A percentile compares a stretch with the other conserved stretches of the same genome.
Conservation (phyloP, 192 early-diverging fungal genomes). For the Fimicolochytrium jonesii region DNA sequence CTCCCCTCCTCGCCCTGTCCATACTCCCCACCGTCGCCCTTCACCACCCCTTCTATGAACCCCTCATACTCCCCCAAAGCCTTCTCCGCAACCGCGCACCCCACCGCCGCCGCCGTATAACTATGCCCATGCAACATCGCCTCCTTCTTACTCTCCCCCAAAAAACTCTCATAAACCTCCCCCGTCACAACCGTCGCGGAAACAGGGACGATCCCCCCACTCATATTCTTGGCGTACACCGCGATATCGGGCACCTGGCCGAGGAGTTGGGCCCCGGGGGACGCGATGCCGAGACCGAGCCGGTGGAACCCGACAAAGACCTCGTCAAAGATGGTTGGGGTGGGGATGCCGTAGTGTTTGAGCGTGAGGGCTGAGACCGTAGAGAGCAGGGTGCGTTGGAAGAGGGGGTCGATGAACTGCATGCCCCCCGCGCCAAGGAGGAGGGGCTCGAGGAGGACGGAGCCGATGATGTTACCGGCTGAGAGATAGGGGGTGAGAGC, state of each 20-base stretch:
- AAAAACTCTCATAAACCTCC: slow-evolving; percentile 64
- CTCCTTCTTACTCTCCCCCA: slow-evolving; percentile 58
- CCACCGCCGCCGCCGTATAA: slow-evolving; percentile 80
- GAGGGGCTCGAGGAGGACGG: slow-evolving; percentile 72
- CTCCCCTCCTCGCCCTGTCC: not conserved
- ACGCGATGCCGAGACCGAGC: slow-evolving; percentile 45
- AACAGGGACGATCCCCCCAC: slow-evolving; percentile 69
- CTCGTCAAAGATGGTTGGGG: slow-evolving; percentile 79
- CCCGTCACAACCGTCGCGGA: slow-evolving; percentile 62
- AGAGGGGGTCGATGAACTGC: slow-evolving; percentile 75
- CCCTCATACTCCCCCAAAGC: slow-evolving; percentile 50
- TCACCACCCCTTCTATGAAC: too few relatives aligned
- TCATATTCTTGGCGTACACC: slow-evolving; percentile 71
- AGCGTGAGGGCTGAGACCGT: not conserved
- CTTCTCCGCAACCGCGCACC: slow-evolving; percentile 63
- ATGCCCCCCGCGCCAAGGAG: slow-evolving; percentile 83
- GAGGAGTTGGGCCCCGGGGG: slow-evolving; percentile 52
- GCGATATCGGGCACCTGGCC: slow-evolving; percentile 70
- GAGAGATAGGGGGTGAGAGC: not conserved
- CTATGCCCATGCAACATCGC: slow-evolving; percentile 78
- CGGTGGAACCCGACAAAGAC: slow-evolving; percentile 74
- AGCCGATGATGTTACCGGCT: slow-evolving; percentile 20
- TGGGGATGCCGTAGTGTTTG: too few relatives aligned
- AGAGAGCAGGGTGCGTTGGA: slow-evolving; percentile 62
- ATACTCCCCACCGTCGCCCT: too few relatives aligned